phyloP scores from a whole-genome alignment of 2,329 filamentous ascomycete genomes.

The Didymella pinodella region DNA sequence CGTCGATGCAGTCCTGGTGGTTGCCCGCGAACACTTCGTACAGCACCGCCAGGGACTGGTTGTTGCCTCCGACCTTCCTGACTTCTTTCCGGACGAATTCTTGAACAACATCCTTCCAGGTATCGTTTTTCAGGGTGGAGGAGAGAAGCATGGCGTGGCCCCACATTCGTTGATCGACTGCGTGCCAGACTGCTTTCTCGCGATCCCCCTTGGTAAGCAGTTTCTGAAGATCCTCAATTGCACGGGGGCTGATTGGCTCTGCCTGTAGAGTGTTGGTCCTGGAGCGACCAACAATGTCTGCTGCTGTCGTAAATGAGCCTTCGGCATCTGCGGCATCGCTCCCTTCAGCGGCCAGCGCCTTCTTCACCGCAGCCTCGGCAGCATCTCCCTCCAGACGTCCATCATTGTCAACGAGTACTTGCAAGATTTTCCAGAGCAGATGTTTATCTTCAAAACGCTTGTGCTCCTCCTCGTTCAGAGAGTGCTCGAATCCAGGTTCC shows the following conservation, averaged over 20 bases:
- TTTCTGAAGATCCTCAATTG: constrained; percentile 75
- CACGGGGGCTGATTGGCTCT: constrained; percentile 73
- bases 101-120: constrained; percentile 92
- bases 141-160: constrained; percentile 94
- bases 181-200: constrained; percentile 91
- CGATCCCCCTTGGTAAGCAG: constrained; percentile 81
- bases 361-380: constrained; percentile 77
- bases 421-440: constrained; percentile 86
- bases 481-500: constrained; percentile 57
- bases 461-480: constrained; percentile 64
- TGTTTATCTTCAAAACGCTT: constrained; percentile 81
- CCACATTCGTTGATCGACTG: constrained; percentile 93
- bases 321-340: constrained; percentile 33
- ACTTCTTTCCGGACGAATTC: constrained; percentile 97
- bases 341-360: constrained; percentile 71
- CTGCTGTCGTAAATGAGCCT: constrained; percentile 42
- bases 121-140: constrained; percentile 73
- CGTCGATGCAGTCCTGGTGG: constrained; percentile 91
- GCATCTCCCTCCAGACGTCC: constrained; percentile 77
- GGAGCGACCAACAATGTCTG: constrained; percentile 49
- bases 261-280: constrained; percentile 52
- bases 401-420: constrained; percentile 84
- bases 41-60: constrained; percentile 86
- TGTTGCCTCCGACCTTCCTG: constrained; percentile 78
- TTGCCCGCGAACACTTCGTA: constrained; percentile 96